Evolutionary conservation across 2,329 filamentous ascomycete species (phyloP), one percentile per base, ranked within the genome.

Genomic region (Phoma sp.): DNA sequence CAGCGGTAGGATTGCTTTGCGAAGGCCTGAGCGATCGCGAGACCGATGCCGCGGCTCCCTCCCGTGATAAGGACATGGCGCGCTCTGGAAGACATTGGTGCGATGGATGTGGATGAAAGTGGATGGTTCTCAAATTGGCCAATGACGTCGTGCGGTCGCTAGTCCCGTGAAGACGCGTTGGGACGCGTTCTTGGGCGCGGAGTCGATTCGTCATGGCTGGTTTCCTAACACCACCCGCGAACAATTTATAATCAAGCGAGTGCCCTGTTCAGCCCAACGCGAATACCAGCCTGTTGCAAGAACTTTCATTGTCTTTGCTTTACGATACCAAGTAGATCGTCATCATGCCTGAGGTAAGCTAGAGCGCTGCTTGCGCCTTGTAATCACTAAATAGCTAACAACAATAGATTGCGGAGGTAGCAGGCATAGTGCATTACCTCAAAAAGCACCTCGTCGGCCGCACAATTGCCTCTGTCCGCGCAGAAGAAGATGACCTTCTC

Each of bases 381-480:
- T 10, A 29, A 6, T 15, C 15, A 14, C 17, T 18, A 7, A 12
- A 7, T 12, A 26, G 39, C 40, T 48, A 34, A 49, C 21, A 17
- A 17, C 4, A 9, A 18, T 10, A 54, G 78, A 81, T 82, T 39
- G 79, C 75, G 29, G 80, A 82, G 69, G 89, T 97, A 62, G 90
- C 92, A 17, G 90, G 93, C 36, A 85, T 93, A 61, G 91, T 96
- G 42, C 90, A 96, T 73, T 96, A 88, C 72, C 85, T 99, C 32
- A 87, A 86, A 56, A 87, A 89, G 60, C 85, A 92, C 74, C 83
- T 96, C n/a, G 89, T 96, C 23, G 92, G 91, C 50, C 95, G 91
- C 77, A 90, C 83, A 9, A 87, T 99, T 56, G 78, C 82, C 39
- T 84, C 83, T 33, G 89, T 91, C 48, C 80, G 83, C 20, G 88